These are phyloP conservation scores for Apiotrichum gracile DNA, from an alignment of 1,284 basidiomycete genomes.

Conservation along the genomic window DNA sequence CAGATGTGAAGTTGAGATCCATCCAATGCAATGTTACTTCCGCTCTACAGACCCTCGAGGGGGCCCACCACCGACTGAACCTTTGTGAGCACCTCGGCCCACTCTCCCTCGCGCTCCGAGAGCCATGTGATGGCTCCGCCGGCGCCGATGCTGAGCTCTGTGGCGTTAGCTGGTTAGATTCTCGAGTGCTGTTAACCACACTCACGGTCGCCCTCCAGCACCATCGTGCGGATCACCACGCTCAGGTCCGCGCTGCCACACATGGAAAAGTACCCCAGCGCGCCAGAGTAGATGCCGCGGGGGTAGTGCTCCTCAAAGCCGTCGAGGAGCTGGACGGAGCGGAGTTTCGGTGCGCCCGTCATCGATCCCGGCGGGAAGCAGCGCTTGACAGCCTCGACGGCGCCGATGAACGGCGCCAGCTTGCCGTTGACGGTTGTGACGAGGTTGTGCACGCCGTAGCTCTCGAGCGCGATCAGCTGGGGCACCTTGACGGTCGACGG, in stretches of 20 bases:
- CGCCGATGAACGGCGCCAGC: constrained; percentile 48
- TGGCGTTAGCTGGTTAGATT: background rate
- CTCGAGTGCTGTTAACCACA: background rate
- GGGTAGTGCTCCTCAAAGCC: constrained; percentile 62
- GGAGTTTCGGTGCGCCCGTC: constrained; percentile 95
- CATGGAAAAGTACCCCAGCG: constrained; percentile 86
- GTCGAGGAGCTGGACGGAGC: constrained; percentile 85
- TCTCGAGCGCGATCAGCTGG: constrained; percentile 82
- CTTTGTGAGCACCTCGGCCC: constrained; percentile 90
- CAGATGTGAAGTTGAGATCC: background rate
- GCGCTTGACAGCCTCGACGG: constrained; percentile 67
- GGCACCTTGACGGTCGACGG: constrained; percentile 71
- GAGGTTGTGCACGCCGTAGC: constrained; percentile 93
- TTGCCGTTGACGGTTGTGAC: constrained; percentile 86
- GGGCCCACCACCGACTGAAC: constrained; percentile 50
- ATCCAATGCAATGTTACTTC: background rate
- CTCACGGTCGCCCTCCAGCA: constrained; percentile 59
- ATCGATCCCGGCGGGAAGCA: constrained; percentile 94
- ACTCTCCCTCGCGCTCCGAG: constrained; percentile 78
- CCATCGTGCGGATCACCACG: constrained; percentile 91
- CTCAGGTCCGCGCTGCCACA: constrained; percentile 87
- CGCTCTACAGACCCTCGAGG: constrained; percentile 14
- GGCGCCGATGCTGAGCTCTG: constrained; percentile 58
- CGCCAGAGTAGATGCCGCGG: constrained; percentile 85
- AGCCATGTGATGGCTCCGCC: constrained; percentile 95